phyloP scores from a whole-genome alignment of 2,329 filamentous ascomycete species.

The Endoconidiophora laricicola region DNA sequence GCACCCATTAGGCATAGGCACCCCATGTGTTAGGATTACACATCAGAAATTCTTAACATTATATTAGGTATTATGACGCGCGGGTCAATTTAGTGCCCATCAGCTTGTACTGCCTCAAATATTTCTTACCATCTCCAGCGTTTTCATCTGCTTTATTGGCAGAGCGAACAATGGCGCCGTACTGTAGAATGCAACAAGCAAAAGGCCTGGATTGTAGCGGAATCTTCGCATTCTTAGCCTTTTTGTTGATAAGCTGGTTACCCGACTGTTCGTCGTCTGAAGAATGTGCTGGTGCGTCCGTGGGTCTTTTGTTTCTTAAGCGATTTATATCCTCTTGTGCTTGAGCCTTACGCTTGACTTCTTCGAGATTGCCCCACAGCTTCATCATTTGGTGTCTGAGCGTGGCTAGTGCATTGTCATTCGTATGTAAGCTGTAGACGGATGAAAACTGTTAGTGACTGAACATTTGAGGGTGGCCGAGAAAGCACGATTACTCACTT shows the following conservation, averaged over 20 bases:
- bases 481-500: conserved; percentile 19
- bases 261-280: conserved; percentile 21
- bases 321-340: neutral
- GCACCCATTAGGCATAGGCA: too few species aligned
- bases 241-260: conserved; percentile 1
- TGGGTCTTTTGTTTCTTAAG: conserved; percentile 16
- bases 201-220: conserved; percentile 32
- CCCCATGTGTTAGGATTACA: too few species aligned
- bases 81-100: conserved; percentile 46
- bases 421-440: conserved; percentile 29
- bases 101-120: conserved; percentile 47
- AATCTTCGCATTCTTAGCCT: neutral
- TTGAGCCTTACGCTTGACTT: conserved; percentile 33
- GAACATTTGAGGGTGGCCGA: neutral
- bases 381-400: conserved; percentile 57
- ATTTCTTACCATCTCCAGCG: conserved; percentile 31
- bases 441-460: conserved; percentile 20
- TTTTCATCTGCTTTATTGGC: conserved; percentile 26
- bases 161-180: conserved; percentile 37
- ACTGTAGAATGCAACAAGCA: conserved; percentile 54
- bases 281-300: conserved; percentile 22
- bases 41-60: too few species aligned
- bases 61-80: neutral
- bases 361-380: conserved; percentile 77
- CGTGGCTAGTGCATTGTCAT: conserved; percentile 28